Percentiles rank a stretch among this genome's conserved stretches.
phyloP scores from a whole-genome alignment of 148 eudicot species.

The Rheum nobile region DNA sequence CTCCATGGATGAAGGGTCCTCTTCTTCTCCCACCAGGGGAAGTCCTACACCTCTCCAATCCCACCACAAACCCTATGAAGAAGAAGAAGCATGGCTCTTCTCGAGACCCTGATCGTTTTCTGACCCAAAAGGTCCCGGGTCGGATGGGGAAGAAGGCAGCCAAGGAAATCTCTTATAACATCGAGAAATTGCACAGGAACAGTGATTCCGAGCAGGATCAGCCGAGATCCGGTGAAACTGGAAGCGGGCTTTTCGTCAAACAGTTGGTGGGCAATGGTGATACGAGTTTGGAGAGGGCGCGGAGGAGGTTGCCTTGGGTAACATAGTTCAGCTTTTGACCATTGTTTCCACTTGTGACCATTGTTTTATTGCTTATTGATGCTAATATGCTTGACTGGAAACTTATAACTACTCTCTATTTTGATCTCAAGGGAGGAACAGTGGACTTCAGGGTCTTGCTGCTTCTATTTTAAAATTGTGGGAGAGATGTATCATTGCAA shows the following conservation, averaged over 20 bases:
- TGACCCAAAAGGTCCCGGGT: constrained; percentile 52
- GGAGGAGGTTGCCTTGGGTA: constrained; percentile 51
- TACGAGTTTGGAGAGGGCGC: constrained; percentile 5
- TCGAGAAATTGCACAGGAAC: constrained; percentile 37
- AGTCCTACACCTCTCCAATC: constrained; percentile 30
- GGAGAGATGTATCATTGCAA: constrained; percentile 79
- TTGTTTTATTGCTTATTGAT: background rate
- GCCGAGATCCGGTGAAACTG: constrained; percentile 20
- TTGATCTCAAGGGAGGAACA: constrained; percentile 70
- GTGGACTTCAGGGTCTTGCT: constrained; percentile 89
- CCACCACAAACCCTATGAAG: background rate
- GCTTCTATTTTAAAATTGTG: constrained; percentile 76
- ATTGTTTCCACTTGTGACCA: too few relatives aligned
- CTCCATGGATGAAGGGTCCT: constrained; percentile 82
- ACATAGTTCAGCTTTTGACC: background rate
- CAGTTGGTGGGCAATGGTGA: constrained; percentile 14
- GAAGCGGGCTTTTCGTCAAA: constrained; percentile 27
- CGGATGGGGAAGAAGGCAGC: constrained; percentile 55
- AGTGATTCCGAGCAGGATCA: constrained; percentile 20
- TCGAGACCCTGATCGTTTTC: constrained; percentile 19
- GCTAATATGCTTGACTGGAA: background rate
- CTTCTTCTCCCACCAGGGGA: constrained; percentile 39
- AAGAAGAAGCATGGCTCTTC: constrained; percentile 11
- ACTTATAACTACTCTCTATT: background rate
- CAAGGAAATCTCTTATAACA: constrained; percentile 34